Conservation (phyloP, 2,329 filamentous ascomycete species). For the Coniochaeta hoffmannii region DNA sequence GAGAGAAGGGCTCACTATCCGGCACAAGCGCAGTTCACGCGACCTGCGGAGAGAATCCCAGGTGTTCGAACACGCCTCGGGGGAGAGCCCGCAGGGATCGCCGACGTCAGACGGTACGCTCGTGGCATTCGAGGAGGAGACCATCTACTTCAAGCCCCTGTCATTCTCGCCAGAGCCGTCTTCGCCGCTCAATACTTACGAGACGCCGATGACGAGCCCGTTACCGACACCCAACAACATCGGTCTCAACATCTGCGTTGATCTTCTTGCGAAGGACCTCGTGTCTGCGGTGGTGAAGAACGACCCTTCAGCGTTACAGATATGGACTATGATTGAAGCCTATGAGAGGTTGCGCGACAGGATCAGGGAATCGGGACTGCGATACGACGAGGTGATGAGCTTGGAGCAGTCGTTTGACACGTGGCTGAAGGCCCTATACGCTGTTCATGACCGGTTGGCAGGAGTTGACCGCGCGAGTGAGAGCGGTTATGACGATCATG, state of each 20-base stretch:
- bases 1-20: slow-evolving; percentile 5
- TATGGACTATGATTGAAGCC: slow-evolving; percentile 52
- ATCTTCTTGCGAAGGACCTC: slow-evolving; percentile 43
- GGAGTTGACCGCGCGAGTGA: slow-evolving; percentile 19
- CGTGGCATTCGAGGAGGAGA: slow-evolving; percentile 38
- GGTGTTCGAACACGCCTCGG: neutral
- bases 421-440: slow-evolving; percentile 43
- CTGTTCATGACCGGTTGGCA: slow-evolving; percentile 34
- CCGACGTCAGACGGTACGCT: slow-evolving; percentile 37
- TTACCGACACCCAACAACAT: slow-evolving; percentile 24
- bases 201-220: slow-evolving; percentile 5
- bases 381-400: slow-evolving; percentile 19
- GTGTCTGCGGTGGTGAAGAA: slow-evolving; percentile 29
- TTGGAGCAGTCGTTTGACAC: slow-evolving; percentile 38
- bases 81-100: slow-evolving; percentile 14
- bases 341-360: slow-evolving; percentile 46
- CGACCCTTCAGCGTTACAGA: slow-evolving; percentile 36
- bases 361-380: slow-evolving; percentile 22
- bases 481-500: slow-evolving; percentile 23
- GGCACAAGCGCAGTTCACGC: slow-evolving; percentile 10
- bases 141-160: slow-evolving; percentile 38
- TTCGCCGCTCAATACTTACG: slow-evolving; percentile 14
- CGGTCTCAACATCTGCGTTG: slow-evolving; percentile 41
- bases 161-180: slow-evolving; percentile 29
- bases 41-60: slow-evolving; percentile 1